These are phyloP conservation scores for Sanghuangporus baumii DNA, from an alignment of 1,284 basidiomycete species.

Conservation along the genomic window DNA sequence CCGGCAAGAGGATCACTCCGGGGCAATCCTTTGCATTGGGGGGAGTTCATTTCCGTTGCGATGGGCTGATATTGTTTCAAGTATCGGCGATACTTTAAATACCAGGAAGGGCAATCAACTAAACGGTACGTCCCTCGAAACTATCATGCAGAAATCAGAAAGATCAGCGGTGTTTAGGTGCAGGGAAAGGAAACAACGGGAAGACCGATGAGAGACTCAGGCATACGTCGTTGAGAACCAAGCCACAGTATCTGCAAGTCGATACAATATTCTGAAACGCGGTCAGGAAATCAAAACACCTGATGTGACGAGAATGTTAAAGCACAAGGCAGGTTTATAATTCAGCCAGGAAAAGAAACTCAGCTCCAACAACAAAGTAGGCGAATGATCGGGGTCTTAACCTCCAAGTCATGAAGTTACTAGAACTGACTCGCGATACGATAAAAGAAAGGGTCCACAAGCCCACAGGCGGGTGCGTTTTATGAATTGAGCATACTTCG, in stretches of 20 bases:
- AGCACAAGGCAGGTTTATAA: not conserved
- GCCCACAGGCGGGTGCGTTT: not conserved
- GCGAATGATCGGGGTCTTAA: not conserved
- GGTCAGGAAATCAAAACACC: not conserved
- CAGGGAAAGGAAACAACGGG: not conserved
- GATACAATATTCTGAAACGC: not conserved
- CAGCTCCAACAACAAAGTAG: not conserved
- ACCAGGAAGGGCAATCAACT: not conserved
- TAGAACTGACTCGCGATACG: constrained; percentile 1
- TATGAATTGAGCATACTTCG: not conserved
- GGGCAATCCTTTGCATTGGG: not conserved
- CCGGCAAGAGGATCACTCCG: not conserved
- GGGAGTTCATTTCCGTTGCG: not conserved
- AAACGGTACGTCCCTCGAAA: not conserved
- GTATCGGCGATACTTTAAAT: not conserved
- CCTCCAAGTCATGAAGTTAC: not conserved
- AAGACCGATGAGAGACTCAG: not conserved
- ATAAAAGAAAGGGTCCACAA: not conserved
- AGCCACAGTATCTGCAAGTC: not conserved
- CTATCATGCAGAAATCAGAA: not conserved
- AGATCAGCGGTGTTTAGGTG: not conserved
- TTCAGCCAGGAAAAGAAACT: not conserved
- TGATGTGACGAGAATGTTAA: not conserved
- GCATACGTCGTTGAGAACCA: not conserved
- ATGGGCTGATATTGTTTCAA: not conserved